Percentiles rank a stretch among this genome's conserved stretches.
These are phyloP conservation scores for Nicotiana noctiflora DNA, from an alignment of 257 asterid genomes.

Conservation along the genomic window DNA sequence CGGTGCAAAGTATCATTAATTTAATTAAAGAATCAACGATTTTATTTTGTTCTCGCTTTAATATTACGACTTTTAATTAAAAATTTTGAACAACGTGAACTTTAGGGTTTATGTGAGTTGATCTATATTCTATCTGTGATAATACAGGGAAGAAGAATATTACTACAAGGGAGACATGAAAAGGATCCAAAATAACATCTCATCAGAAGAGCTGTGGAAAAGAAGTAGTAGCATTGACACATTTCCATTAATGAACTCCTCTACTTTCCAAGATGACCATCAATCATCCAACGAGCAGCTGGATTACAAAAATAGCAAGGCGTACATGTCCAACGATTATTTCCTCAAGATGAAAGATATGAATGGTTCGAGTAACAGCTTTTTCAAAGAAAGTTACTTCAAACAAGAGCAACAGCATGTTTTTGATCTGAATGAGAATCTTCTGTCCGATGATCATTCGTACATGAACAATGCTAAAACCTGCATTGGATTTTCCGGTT, in stretches of 20 bases:
- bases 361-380: not conserved
- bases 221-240: not conserved
- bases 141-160: constrained; percentile 1
- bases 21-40: too few species aligned
- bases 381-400: constrained; percentile 3
- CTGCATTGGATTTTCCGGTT: not conserved
- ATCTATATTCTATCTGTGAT: not conserved
- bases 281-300: not conserved
- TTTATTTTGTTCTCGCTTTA: too few species aligned
- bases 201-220: not conserved
- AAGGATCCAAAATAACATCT: not conserved
- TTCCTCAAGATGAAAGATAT: constrained; percentile 14
- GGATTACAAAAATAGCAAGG: constrained; percentile 6
- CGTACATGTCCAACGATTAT: constrained; percentile 1
- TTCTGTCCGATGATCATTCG: not conserved
- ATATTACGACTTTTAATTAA: too few species aligned
- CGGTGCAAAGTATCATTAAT: too few species aligned
- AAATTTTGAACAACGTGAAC: not conserved
- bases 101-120: not conserved
- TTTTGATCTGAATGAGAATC: constrained; percentile 21
- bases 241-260: not conserved
- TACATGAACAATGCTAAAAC: constrained; percentile 4
- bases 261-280: not conserved
- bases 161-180: not conserved
- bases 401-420: constrained; percentile 15